Evolutionary conservation across 331 rosid genomes (phyloP), one percentile per base, ranked within the genome.

Genomic region (Malus hybrid): DNA sequence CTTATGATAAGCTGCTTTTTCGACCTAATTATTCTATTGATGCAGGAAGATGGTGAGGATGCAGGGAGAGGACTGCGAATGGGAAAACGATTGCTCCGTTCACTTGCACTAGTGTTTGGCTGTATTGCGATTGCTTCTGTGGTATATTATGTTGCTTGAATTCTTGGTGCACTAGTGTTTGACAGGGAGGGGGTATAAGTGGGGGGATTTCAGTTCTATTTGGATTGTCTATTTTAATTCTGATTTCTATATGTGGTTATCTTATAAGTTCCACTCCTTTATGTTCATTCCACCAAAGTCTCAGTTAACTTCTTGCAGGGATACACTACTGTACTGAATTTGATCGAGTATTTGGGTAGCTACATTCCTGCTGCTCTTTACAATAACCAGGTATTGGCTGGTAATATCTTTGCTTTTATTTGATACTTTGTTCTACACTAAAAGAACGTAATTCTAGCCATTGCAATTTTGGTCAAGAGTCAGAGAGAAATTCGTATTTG

Each of bases 41-140:
- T 85, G 71, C 89, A 95, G 99, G 97, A 86, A 84, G 99, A 95
- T 10, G 99, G 97, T 68, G 99, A 95, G 84, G 97, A 92, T 77
- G 74, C 89, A 56, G 97, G 99, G 52, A 85, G 88, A 76, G 99
- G 86, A n/a, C 36, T 95, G 87, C 96, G 92, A 58, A 90, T 92
- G 99, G 97, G 99, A 65, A 95, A 95, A 80, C 87, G 97, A 66
- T 77, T 95, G 78, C 89, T 95, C 63, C 90, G 99, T 18, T 76
- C 99, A 71, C 91, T 95, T 69, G 87, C 91, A 39, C 83, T 95
- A 82, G 96, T 90, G 76, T 95, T 95, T 79, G 97, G 99, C 77
- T 94, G 97, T 75, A 80, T 94, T 70, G 92, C 97, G 30, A 15
- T 88, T 85, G 80, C 97, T 65, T 90, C 99, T 77, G 68, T 94